Percentiles rank a stretch among this genome's conserved stretches.
Evolutionary conservation across 768 basidiomycete species (phyloP).

Genomic region (Termitomyces sp.): DNA sequence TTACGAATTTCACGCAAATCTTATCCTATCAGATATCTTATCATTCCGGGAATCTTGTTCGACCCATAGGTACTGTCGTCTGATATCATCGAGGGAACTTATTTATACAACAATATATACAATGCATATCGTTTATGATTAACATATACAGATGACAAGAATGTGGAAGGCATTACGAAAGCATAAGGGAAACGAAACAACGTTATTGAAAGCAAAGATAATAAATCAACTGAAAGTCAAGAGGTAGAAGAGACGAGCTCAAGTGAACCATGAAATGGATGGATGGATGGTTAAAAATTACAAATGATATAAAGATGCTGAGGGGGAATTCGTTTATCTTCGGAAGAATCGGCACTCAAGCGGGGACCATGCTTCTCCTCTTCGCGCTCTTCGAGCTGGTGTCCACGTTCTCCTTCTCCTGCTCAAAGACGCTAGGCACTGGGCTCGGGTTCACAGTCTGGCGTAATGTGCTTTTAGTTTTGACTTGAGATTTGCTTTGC

Average conservation of each 20-base stretch:
- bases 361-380: conserved; percentile 33
- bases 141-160: neutral
- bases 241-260: neutral
- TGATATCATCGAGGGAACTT: neutral
- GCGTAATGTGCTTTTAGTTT: conserved; percentile 29
- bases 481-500: conserved; percentile 29
- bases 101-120: neutral
- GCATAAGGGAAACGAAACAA: conserved; percentile 21
- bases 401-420: conserved; percentile 60
- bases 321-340: neutral
- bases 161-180: conserved; percentile 4
- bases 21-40: neutral
- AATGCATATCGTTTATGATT: neutral
- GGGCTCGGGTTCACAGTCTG: conserved; percentile 34
- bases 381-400: conserved; percentile 25
- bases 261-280: neutral
- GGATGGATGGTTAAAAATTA: neutral
- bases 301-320: conserved; percentile 9
- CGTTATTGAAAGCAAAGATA: conserved; percentile 24
- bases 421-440: conserved; percentile 39
- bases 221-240: conserved; percentile 20
- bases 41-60: neutral
- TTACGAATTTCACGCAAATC: too few relatives aligned
- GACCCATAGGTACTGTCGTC: too few relatives aligned
- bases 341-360: conserved; percentile 14